These are phyloP conservation scores for Dimargaris xerosporica DNA, from an alignment of 192 early-diverging fungal genomes.

Conservation along the genomic window DNA sequence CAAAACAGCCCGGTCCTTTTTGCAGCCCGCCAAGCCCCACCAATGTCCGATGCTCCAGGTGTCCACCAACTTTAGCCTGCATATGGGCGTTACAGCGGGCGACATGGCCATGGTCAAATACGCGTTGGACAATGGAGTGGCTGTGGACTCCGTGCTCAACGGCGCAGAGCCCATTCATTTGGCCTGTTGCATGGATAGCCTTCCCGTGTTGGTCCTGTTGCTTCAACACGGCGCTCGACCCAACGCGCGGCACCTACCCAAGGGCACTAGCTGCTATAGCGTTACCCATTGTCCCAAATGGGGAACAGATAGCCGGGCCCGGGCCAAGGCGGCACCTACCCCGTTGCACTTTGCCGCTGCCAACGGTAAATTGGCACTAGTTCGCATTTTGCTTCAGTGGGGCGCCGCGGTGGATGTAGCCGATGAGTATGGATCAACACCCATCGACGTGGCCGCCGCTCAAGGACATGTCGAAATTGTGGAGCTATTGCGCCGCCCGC, in stretches of 20 bases:
- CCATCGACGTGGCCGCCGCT: neutral
- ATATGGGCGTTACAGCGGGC: neutral
- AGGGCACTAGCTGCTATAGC: neutral
- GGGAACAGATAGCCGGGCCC: neutral
- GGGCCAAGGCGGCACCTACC: neutral
- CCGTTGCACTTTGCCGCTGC: constrained; percentile 2
- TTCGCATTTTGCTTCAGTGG: neutral
- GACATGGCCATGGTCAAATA: neutral
- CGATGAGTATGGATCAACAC: neutral
- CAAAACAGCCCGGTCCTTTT: too few relatives aligned
- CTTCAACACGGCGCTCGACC: neutral
- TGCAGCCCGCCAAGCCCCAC: too few relatives aligned
- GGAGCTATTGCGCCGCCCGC: neutral
- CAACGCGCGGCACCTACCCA: neutral
- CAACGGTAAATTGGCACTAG: neutral
- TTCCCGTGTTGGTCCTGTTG: neutral
- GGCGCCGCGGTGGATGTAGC: neutral
- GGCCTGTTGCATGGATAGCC: neutral
- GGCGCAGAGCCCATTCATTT: neutral
- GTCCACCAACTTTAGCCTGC: neutral
- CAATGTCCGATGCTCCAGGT: neutral
- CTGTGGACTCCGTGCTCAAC: neutral
- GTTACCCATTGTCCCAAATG: neutral
- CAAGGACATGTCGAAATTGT: neutral
- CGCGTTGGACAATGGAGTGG: neutral